Percentiles rank a stretch among this genome's conserved stretches.
These are phyloP conservation scores for Fusarium sp. DNA, from an alignment of 2,329 filamentous ascomycete species.

Conservation along the genomic window DNA sequence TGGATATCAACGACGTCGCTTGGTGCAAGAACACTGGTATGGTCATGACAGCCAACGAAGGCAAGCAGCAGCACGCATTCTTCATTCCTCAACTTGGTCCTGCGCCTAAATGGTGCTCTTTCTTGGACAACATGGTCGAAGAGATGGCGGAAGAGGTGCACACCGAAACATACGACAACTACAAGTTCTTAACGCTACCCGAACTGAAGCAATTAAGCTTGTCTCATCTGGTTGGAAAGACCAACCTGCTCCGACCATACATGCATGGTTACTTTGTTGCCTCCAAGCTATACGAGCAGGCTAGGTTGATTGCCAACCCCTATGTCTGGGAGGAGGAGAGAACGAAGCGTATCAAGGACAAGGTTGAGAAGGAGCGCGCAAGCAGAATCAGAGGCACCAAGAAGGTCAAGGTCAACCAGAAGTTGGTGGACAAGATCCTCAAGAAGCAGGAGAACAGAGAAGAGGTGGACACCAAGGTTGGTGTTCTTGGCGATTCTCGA, in stretches of 20 bases:
- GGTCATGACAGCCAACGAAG: conserved; percentile 97
- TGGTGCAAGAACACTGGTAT: conserved; percentile 95
- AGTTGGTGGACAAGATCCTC: conserved; percentile 80
- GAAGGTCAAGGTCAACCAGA: conserved; percentile 97
- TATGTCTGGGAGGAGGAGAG: conserved; percentile 95
- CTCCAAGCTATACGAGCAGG: conserved; percentile 95
- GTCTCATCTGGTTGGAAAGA: conserved; percentile 90
- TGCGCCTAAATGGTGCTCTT: conserved; percentile 94
- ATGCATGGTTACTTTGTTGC: conserved; percentile 99
- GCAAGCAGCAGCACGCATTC: conserved; percentile 93
- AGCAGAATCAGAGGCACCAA: conserved; percentile 94
- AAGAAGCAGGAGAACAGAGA: conserved; percentile 74
- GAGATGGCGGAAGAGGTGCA: conserved; percentile 92
- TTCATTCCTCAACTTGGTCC: conserved; percentile 95
- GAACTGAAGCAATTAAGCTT: conserved; percentile 90
- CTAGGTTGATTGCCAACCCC: conserved; percentile 91
- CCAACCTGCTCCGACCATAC: conserved; percentile 90
- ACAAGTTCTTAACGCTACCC: conserved; percentile 94
- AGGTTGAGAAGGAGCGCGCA: conserved; percentile 97
- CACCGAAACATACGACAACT: conserved; percentile 96
- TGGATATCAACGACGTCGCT: conserved; percentile 94
- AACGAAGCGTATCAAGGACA: conserved; percentile 91
- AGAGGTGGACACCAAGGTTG: conserved; percentile 71
- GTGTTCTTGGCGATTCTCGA: conserved; percentile 85
- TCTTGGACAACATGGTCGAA: conserved; percentile 97